These are phyloP conservation scores for Hemileccinum rubropunctum DNA, from an alignment of 768 basidiomycete genomes.

Conservation along the genomic window DNA sequence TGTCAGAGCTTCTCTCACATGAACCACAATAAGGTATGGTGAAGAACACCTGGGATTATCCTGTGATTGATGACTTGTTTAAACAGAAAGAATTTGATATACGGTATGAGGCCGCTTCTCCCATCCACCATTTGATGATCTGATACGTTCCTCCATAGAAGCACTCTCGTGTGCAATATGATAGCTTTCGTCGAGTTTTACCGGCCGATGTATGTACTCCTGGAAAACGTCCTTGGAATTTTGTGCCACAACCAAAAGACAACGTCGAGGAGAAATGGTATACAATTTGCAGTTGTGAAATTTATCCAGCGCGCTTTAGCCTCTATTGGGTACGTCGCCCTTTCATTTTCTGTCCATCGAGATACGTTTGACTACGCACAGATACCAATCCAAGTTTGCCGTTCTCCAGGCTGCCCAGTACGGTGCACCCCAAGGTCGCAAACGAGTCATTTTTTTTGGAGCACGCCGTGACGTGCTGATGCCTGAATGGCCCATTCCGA, in stretches of 20 bases:
- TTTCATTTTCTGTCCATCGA: not conserved
- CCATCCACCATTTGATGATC: not conserved
- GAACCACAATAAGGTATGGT: conserved; percentile 54
- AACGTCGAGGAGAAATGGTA: conserved; percentile 32
- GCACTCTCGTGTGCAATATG: conserved; percentile 67
- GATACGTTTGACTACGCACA: conserved; percentile 1
- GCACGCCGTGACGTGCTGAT: conserved; percentile 54
- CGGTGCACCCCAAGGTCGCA: conserved; percentile 67
- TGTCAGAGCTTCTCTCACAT: conserved; percentile 71
- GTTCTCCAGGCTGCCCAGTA: conserved; percentile 69
- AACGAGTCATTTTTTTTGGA: conserved; percentile 67
- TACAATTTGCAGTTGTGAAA: conserved; percentile 62
- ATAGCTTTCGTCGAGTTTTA: conserved; percentile 67
- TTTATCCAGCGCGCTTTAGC: conserved; percentile 59
- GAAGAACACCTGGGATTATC: not conserved
- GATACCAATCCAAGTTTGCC: conserved; percentile 65
- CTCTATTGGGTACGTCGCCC: conserved; percentile 55
- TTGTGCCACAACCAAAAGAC: conserved; percentile 48
- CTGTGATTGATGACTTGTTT: conserved; percentile 1
- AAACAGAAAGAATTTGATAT: conserved; percentile 56
- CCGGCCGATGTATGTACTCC: conserved; percentile 56
- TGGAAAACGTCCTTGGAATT: conserved; percentile 73
- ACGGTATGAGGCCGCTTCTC: conserved; percentile 36
- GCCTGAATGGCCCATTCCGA: conserved; percentile 64
- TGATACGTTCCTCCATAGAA: conserved; percentile 34